These are phyloP conservation scores for Plectranthus barbatus DNA, from an alignment of 257 asterid species.

Conservation along the genomic window DNA sequence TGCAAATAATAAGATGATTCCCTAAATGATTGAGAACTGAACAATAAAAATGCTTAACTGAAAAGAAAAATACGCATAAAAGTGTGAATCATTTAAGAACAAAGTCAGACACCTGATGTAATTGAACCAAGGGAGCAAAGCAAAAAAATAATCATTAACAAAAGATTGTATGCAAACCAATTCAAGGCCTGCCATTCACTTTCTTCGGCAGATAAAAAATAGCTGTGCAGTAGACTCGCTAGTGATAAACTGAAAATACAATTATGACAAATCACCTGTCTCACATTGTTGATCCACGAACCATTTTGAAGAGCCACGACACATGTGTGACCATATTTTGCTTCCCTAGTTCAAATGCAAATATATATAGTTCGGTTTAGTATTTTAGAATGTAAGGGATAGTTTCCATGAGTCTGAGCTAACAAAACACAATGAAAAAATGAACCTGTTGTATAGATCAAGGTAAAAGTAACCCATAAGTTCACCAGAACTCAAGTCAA, in stretches of 20 bases:
- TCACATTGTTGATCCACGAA: constrained; percentile 36
- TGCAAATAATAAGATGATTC: neutral
- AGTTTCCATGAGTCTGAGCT: neutral
- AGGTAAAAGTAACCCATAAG: constrained; percentile 79
- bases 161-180: neutral
- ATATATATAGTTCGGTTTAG: constrained; percentile 9
- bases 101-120: neutral
- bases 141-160: neutral
- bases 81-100: neutral
- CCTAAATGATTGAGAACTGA: neutral
- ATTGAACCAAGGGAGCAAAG: neutral
- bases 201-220: too few relatives aligned
- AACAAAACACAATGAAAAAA: neutral
- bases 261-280: constrained; percentile 47
- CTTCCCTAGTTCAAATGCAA: constrained; percentile 54
- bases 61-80: neutral
- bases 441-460: constrained; percentile 75
- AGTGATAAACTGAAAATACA: neutral
- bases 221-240: neutral
- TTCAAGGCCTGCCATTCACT: neutral
- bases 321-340: constrained; percentile 85
- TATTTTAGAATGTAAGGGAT: constrained; percentile 3
- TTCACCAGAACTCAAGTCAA: constrained; percentile 72
- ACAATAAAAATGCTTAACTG: neutral
- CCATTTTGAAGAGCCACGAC: constrained; percentile 86